Evolutionary conservation across 2,329 filamentous ascomycete species (phyloP), one percentile per base, ranked within the genome.

Genomic region (Septoria petroselini): DNA sequence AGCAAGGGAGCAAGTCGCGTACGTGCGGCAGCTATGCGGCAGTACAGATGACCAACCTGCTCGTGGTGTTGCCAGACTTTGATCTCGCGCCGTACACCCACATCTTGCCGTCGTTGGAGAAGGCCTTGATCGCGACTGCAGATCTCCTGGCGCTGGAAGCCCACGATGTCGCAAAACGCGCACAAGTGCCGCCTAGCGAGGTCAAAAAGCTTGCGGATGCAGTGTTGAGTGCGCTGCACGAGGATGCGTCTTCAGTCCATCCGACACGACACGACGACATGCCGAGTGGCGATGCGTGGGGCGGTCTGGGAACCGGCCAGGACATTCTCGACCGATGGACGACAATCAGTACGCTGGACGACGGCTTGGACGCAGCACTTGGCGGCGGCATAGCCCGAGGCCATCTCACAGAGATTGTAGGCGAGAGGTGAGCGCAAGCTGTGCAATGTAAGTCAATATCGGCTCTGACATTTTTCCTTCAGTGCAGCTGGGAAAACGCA

Each of bases 401-500:
- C 39, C 85, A 86, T 69, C 76, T 98, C 63, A 90, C 88, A 6
- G 93, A 98, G 68, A 78, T 98, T 53, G 86, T 89, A 1, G 93
- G 93, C 51, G 93, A 97, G 74, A 95, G 89, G 83, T 83, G 67
- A 33, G 55, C 35, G 30, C 9, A 9, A 30, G 33, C 43, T 15
- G 14, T 17, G n/a, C 1, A 49, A 52, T 41, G 48, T 47, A 53
- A 47, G 19, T 53, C 27, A 29, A 30, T 4, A 23, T 14, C 11
- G 23, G 18, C 1, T 53, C 52, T 55, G 23, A 55, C 48, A 31
- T 44, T 15, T 15, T 14, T 23, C n/a, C n/a, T 25, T 27, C 58
- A 86, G 84, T 65, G 93, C 91, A 61, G 87, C 84, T 58, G 93
- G 91, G 63, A 98, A 98, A 77, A 96, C 93, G 1, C 93, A 98